Conservation (phyloP, 805 yeast species). For the Yamadazyma akitaensis region DNA sequence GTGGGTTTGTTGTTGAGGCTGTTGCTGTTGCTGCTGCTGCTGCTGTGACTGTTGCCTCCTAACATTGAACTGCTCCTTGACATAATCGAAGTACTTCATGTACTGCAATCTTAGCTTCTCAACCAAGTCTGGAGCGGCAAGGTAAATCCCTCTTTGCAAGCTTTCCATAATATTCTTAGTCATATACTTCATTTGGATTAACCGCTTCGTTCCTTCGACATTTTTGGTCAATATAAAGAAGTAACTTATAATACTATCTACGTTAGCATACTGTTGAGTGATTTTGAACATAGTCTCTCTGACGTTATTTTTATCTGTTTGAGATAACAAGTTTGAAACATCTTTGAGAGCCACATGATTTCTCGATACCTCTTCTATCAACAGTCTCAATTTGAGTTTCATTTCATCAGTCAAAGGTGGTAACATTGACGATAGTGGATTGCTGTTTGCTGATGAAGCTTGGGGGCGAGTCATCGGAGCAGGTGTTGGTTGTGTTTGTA, state of each 20-base stretch:
- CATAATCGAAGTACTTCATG: slow-evolving; percentile 70
- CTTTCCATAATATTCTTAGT: slow-evolving; percentile 72
- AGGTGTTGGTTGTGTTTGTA: neutral
- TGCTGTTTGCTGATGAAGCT: neutral
- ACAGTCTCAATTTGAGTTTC: slow-evolving; percentile 55
- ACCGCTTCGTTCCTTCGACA: slow-evolving; percentile 68
- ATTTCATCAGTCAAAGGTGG: slow-evolving; percentile 55
- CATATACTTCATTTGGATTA: slow-evolving; percentile 76
- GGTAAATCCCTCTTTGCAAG: slow-evolving; percentile 58
- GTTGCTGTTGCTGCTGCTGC: slow-evolving; percentile 1
- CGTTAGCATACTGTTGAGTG: slow-evolving; percentile 60
- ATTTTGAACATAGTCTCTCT: slow-evolving; percentile 51
- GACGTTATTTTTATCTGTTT: slow-evolving; percentile 61
- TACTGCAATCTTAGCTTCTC: slow-evolving; percentile 70
- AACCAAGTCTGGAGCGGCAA: slow-evolving; percentile 69
- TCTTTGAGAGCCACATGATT: slow-evolving; percentile 66
- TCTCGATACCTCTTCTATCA: slow-evolving; percentile 66
- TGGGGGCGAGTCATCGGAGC: slow-evolving; percentile 8
- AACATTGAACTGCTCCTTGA: slow-evolving; percentile 55
- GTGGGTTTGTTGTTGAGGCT: neutral
- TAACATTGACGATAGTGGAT: slow-evolving; percentile 15
- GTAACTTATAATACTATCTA: slow-evolving; percentile 75
- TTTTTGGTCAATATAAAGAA: slow-evolving; percentile 74
- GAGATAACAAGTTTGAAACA: slow-evolving; percentile 56
- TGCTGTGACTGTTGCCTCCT: slow-evolving; percentile 34